Conservation (phyloP, 805 yeast species). For the Zygoascus ofunaensis region DNA sequence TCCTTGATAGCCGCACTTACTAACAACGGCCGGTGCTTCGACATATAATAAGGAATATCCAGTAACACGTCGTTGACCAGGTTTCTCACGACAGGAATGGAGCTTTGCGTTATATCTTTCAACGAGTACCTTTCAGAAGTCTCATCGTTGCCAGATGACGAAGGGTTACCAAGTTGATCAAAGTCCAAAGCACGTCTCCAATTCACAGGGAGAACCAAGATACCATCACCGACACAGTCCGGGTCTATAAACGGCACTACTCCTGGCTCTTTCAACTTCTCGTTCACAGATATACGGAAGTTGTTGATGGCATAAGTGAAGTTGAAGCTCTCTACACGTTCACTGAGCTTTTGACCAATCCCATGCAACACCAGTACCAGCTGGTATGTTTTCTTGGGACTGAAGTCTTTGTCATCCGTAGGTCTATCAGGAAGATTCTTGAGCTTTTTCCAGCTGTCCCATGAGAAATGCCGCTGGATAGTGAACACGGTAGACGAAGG, state of each 20-base stretch:
- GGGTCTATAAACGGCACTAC: constrained; percentile 13
- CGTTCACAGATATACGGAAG: constrained; percentile 28
- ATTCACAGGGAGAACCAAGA: constrained; percentile 60
- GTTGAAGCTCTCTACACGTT: constrained; percentile 68
- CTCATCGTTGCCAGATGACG: background rate
- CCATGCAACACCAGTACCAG: constrained; percentile 85
- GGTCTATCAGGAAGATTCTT: constrained; percentile 22
- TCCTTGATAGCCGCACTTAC: constrained; percentile 57
- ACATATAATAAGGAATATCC: constrained; percentile 75
- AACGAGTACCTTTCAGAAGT: constrained; percentile 24
- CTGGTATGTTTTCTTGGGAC: constrained; percentile 40
- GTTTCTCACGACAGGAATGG: constrained; percentile 66
- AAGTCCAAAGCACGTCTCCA: constrained; percentile 64
- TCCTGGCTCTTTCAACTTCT: constrained; percentile 18
- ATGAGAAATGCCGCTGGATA: constrained; percentile 26
- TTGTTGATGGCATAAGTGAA: constrained; percentile 61
- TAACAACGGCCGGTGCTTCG: constrained; percentile 55
- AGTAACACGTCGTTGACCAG: constrained; percentile 76
- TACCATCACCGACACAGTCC: constrained; percentile 1
- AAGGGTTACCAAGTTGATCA: constrained; percentile 24
- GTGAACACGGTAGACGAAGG: constrained; percentile 17
- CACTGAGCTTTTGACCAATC: constrained; percentile 82
- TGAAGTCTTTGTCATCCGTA: constrained; percentile 20
- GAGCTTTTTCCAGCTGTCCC: constrained; percentile 24
- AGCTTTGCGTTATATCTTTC: constrained; percentile 64